Evolutionary conservation across 495 filamentous ascomycete species (phyloP), one percentile per base, ranked within the genome.

Genomic region (Talaromyces thailandensis): DNA sequence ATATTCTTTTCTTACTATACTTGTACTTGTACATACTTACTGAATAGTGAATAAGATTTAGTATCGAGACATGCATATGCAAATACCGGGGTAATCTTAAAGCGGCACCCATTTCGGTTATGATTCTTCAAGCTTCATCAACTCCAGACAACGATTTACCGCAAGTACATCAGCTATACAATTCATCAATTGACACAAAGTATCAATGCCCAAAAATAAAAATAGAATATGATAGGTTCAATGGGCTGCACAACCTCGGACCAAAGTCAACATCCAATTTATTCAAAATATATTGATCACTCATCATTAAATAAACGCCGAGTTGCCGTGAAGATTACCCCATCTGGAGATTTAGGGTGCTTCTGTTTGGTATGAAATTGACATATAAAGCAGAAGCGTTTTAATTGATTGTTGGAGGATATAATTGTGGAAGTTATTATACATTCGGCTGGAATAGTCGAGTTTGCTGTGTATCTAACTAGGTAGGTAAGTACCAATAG

Each of bases 271-370:
- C 35, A 43, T 9, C 57, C 11, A 16, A 60, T 8, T 9, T 58
- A 40, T 60, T 21, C 21, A 28, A 11, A 53, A 28, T 53, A 53
- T 24, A 24, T 37, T 43, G 57, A 48, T 60, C 57, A 60, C 57
- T 48, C 57, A 60, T 60, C 57, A 60, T 6, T 45, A 58, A 58
- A 35, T 58, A 37, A 37, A 37, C 32, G 32, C 32, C 32, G 32
- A 37, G 12, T 21, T 18, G 8, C n/a, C 40, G n/a, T 21, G 4
- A 11, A 37, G 40, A 45, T 45, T 45, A 21, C 40, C 14, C 16
- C 16, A 45, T 45, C 18, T 11, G 40, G 40, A 45, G 14, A 45
- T 45, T 3, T 14, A 3, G 2, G 18, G 1, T 45, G 14, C 11
- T 37, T 11, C 32, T 16, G 12, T 8, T 9, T 37, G 28, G 32